Evolutionary conservation across 768 basidiomycete genomes (phyloP), one percentile per base, ranked within the genome.

Genomic region (Pulveroboletus frians): DNA sequence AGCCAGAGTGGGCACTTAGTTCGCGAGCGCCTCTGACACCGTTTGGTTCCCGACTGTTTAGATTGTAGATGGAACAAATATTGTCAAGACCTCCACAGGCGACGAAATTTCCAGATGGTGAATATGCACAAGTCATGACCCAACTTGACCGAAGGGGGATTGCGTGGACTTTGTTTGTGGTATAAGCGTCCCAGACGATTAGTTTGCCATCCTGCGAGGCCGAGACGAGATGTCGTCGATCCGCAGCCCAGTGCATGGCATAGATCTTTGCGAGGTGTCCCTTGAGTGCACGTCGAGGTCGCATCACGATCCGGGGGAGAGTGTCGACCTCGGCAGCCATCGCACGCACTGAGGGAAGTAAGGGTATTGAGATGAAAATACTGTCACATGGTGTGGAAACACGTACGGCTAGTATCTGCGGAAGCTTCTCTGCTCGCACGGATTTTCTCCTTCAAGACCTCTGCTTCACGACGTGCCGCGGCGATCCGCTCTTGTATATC

Each of bases 101-200:
- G 54, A 99, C 96, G 57, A 89, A 96, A 69, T 90, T 94, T 43
- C 96, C 95, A 15, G 90, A 91, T 5, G 96, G 95, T 18, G 96
- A 86, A 71, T 97, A 98, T 43, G 95, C 95, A 67, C 95, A 99
- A 44, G 95, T 99, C 95, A 99, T 99, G 72, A 99, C 95, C 95
- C 95, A 99, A 65, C 90, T 92, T 39, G 93, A 96, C 45, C 95
- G 85, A 40, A 99, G 76, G 43, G 95, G 95, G 67, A 99, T 99
- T 59, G 95, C 95, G 65, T 99, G 96, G 52, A 99, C 95, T 76
- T 99, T 99, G 80, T 99, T 99, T 50, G 94, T 96, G n/a, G 95
- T 98, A 72, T 98, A 98, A 43, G 95, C 95, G 70, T 99, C 95
- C 95, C 95, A 99, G 46, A 99, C 95, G 66, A 99, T 98, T 51